These are phyloP conservation scores for Rhizophagus clarus DNA, from an alignment of 192 early-diverging fungal species.

Conservation along the genomic window DNA sequence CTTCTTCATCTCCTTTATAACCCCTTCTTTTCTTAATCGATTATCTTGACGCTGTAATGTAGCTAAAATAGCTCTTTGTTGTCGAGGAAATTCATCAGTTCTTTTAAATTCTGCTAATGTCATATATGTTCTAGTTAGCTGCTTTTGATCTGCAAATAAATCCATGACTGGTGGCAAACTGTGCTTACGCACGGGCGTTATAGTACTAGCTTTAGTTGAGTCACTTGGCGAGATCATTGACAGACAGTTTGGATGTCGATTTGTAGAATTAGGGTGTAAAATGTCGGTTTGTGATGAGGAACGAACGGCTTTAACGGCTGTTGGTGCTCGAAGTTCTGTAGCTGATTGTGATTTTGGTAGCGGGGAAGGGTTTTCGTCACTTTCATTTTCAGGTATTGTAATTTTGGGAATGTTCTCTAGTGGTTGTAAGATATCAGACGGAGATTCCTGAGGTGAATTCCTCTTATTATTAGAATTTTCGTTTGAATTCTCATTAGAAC, in stretches of 20 bases:
- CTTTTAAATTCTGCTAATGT: slow-evolving; percentile 44
- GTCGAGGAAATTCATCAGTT: slow-evolving; percentile 41
- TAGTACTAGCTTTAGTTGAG: background rate
- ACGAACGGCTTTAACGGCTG: background rate
- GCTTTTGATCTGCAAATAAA: slow-evolving; percentile 16
- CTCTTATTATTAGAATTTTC: too few species aligned
- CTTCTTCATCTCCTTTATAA: slow-evolving; percentile 41
- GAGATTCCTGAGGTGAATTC: background rate
- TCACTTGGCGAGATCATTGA: background rate
- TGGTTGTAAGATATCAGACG: too few species aligned
- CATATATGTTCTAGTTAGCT: slow-evolving; percentile 37
- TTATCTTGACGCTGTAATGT: slow-evolving; percentile 43
- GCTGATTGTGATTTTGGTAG: slow-evolving; percentile 1
- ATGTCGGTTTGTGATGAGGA: background rate
- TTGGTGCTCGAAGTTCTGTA: background rate
- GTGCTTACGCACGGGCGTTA: background rate
- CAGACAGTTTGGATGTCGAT: background rate
- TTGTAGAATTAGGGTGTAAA: background rate
- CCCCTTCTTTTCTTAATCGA: slow-evolving; percentile 40
- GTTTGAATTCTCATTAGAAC: background rate
- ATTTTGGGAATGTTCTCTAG: background rate
- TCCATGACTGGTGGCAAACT: slow-evolving; percentile 13
- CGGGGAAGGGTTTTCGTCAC: background rate
- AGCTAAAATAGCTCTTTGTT: slow-evolving; percentile 39
- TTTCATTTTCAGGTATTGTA: background rate